Base-by-base conservation (phyloP, 2,329 filamentous ascomycete genomes). In the Aspergillus unguis region DNA sequence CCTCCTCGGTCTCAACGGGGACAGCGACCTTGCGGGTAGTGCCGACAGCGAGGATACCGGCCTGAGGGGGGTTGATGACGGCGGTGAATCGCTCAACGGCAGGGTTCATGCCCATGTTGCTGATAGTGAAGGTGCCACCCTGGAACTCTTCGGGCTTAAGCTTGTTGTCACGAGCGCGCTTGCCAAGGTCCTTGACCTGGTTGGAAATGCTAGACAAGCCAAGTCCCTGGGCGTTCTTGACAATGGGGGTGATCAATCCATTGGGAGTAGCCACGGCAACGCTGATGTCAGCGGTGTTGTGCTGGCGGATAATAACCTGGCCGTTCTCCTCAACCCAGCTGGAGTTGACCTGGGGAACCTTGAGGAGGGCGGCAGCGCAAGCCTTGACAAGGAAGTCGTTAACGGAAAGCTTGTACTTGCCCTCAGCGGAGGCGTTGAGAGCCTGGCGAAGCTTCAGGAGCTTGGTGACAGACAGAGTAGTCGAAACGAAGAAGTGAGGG, bases 311-410 rank as follows among this genome's bases (percentile, higher is more conserved):
- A 65, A 88, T 81, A 60, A 80, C 74, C 68, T 86, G 79, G 57
- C 90, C 91, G 65, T 86, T 87, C 67, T 88, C 85, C 70, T 86
- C 84, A 50, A 80, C 79, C 92, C 94, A 99, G 73, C 89, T 92
- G 46, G 92, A 92, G 84, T 99, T 99, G 76, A 92, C 94, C 60
- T 88, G 84, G 54, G 94, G 94, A 44, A 97, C 92, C 83, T 96
- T 96, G 78, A 87, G 87, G 71, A 87, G 90, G 57, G 94, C 94
- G 58, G 88, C 80, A 54, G 85, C 89, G 54, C 92, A 89, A 63
- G 92, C 94, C 84, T 99, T 99, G 83, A 99, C 90, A 59, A 99
- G 82, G 83, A 99, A 96, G 77, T 99, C 94, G 77, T 99, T 99
- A 77, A 99, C 90, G n/a, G 92, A 96, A 54, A 99, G 88, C 85